Evolutionary conservation across 108 stramenopile genomes (phyloP).

Genomic region (Cyclotella cryptica): DNA sequence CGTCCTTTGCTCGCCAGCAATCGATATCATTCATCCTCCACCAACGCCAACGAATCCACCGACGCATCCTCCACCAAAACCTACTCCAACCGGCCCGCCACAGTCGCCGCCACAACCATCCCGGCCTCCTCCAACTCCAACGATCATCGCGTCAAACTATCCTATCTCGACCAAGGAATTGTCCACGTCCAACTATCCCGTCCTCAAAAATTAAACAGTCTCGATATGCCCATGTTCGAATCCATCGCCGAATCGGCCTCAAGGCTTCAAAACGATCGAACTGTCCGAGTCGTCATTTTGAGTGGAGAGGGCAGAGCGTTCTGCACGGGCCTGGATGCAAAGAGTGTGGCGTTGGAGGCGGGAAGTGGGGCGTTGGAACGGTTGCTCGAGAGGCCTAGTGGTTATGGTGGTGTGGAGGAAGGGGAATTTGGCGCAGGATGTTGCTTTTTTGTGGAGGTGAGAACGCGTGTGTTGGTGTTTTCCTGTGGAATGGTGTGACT

Average conservation of each 20-base stretch:
- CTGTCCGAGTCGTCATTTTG: conserved; percentile 72
- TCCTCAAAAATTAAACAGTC: conserved; percentile 78
- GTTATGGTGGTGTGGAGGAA: conserved; percentile 56
- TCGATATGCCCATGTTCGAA: conserved; percentile 86
- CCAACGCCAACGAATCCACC: no score
- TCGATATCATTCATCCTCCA: no score
- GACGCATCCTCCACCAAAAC: no score
- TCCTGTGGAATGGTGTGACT: no score
- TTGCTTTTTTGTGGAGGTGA: conserved; percentile 81
- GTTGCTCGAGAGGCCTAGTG: conserved; percentile 68
- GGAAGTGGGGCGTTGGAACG: conserved; percentile 39
- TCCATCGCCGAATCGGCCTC: conserved; percentile 71
- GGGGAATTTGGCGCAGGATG: conserved; percentile 91
- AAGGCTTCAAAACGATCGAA: conserved; percentile 50
- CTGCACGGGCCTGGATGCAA: conserved; percentile 88
- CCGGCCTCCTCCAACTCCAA: background rate
- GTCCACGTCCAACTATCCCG: conserved; percentile 71
- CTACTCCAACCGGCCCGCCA: no score
- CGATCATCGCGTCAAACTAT: conserved; percentile 34
- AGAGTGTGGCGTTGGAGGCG: conserved; percentile 51
- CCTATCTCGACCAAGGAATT: conserved; percentile 43
- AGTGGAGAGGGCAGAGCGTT: conserved; percentile 84
- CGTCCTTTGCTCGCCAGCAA: no score
- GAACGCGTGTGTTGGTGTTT: background rate
- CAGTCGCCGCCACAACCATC: background rate